Base-by-base conservation (phyloP, 208 protist genomes). In the Naegleria lovaniensis region DNA sequence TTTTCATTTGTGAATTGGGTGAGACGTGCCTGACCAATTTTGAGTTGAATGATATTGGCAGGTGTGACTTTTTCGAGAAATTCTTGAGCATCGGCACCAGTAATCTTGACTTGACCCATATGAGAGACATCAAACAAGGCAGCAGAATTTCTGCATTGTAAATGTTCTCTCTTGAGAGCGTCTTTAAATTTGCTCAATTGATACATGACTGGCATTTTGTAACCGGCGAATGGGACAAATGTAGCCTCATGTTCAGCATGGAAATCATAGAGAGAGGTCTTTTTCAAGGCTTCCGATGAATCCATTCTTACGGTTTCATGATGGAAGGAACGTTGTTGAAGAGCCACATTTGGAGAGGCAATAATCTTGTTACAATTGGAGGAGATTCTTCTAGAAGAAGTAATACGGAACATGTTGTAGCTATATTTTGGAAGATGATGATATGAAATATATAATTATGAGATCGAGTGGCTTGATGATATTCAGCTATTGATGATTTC, bases 91-190 rank as follows among this genome's bases (percentile, higher is more conserved):
- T 99, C 97, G 5, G 93, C 92, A 76, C 98, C 97, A 91, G 93
- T 93, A n/a, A 98, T 90, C 86, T 94, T 92, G 89, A 98, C 93
- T 92, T 98, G 97, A 43, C 97, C 96, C 97, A 99, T 98, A 94
- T 99, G 98, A 29, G 97, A 98, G 0, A 99, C 96, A 92, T 99
- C 98, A 91, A 99, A 99, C 39, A 99, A 92, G 67, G 95, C 93
- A n/a, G 95, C 94, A 1, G 94, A 94, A 85, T 94, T 91, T 89
- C 98, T 94, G 3, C 95, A 97, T 93, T 98, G 97, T 25, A 96
- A 38, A 93, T 98, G 97, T 86, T 97, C 96, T 43, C 96, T 96
- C 22, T 97, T 93, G 25, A 98, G 95, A 51, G 96, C 96, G 83
- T 92, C 92, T 19, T 95, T 40, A 52, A 22, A 76, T 52, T 93